Percentiles rank a stretch among this genome's conserved stretches.
phyloP scores from a whole-genome alignment of 2,329 filamentous ascomycete species.

The Paecilomyces niveus region DNA sequence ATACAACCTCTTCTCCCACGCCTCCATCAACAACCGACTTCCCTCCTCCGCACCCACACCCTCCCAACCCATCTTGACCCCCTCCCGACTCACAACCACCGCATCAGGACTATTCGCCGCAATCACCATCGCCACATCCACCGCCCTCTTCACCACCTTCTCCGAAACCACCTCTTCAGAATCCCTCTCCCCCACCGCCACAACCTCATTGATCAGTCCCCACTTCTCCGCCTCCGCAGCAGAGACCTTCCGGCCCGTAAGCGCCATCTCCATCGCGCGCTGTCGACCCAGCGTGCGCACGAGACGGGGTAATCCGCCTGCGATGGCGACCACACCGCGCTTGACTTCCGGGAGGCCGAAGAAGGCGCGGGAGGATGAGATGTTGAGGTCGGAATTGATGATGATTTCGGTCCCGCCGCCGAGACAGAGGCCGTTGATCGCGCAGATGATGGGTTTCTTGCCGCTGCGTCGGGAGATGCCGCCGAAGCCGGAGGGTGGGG shows the following conservation, averaged over 20 bases:
- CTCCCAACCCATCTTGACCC: slow-evolving; percentile 67
- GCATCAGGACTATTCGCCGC: slow-evolving; percentile 65
- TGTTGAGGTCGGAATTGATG: slow-evolving; percentile 61
- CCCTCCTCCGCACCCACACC: slow-evolving; percentile 57
- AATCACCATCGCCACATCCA: slow-evolving; percentile 56
- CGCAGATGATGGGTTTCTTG: slow-evolving; percentile 68
- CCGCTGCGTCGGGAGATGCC: slow-evolving; percentile 51
- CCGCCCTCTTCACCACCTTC: slow-evolving; percentile 36
- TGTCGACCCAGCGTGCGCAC: slow-evolving; percentile 61
- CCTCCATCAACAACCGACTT: slow-evolving; percentile 51
- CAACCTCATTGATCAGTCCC: slow-evolving; percentile 66
- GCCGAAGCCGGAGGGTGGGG: slow-evolving; percentile 44
- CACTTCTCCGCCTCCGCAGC: slow-evolving; percentile 57
- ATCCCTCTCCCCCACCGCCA: slow-evolving; percentile 21
- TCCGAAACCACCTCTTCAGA: background rate
- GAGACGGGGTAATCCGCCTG: slow-evolving; percentile 62
- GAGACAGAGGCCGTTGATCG: slow-evolving; percentile 69
- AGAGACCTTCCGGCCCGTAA: slow-evolving; percentile 55
- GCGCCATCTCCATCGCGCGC: slow-evolving; percentile 63
- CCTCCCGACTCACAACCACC: slow-evolving; percentile 66
- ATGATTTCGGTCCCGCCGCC: slow-evolving; percentile 76
- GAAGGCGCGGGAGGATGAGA: slow-evolving; percentile 50
- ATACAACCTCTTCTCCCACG: slow-evolving; percentile 54
- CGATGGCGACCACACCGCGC: slow-evolving; percentile 62
- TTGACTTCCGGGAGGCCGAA: slow-evolving; percentile 68